These are phyloP conservation scores for Closterium sp. DNA, from an alignment of 139 green algal genomes.

Conservation along the genomic window DNA sequence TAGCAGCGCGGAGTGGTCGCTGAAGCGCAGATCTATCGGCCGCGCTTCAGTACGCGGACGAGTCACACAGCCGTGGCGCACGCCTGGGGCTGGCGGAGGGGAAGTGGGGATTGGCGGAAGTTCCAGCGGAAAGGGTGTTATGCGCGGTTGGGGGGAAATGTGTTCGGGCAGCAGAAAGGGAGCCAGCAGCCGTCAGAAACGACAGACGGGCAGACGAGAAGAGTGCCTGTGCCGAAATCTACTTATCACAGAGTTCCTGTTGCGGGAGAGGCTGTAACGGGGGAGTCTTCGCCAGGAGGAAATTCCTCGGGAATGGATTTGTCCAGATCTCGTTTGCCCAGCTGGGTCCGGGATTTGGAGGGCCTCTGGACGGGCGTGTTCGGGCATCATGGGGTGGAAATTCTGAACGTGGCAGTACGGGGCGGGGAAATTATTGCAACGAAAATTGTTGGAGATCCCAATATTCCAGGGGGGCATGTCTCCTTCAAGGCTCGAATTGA, in stretches of 20 bases:
- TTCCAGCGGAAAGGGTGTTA: neutral
- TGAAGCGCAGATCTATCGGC: neutral
- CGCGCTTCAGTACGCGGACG: neutral
- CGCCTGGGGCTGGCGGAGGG: neutral
- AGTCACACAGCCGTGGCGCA: neutral
- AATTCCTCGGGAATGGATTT: neutral
- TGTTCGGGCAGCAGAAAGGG: neutral
- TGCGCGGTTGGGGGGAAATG: too few relatives aligned
- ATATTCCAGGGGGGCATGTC: slow-evolving; percentile 29
- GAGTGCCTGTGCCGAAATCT: slow-evolving; percentile 15
- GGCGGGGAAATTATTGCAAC: neutral
- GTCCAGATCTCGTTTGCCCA: neutral
- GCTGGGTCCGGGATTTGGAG: neutral
- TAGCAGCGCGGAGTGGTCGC: neutral
- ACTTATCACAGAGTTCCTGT: slow-evolving; percentile 14
- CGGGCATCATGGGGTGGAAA: slow-evolving; percentile 31
- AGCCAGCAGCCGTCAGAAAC: neutral
- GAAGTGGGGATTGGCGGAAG: neutral
- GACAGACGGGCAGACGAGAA: neutral
- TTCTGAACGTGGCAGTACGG: slow-evolving; percentile 8
- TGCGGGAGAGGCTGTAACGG: neutral
- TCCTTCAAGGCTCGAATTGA: slow-evolving; percentile 24
- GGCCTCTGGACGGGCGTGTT: slow-evolving; percentile 38
- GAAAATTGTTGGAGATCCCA: slow-evolving; percentile 28
- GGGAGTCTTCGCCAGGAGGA: neutral